These are phyloP conservation scores for Elsinoe necatrix DNA, from an alignment of 2,329 filamentous ascomycete genomes.

Conservation along the genomic window DNA sequence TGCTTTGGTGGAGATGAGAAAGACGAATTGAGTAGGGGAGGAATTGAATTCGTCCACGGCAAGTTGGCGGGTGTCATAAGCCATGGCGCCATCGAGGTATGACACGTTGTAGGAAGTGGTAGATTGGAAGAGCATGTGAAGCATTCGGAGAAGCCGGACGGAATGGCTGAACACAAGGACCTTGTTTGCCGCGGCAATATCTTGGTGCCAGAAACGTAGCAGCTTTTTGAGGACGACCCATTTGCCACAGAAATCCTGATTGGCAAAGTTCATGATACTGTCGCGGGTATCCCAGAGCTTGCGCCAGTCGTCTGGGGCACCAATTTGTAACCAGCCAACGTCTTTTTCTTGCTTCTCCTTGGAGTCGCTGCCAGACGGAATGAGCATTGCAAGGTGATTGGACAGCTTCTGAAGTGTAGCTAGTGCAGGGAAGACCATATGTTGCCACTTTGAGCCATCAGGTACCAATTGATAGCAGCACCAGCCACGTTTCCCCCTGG, in stretches of 20 bases:
- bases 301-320: slow-evolving; percentile 67
- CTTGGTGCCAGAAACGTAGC: slow-evolving; percentile 79
- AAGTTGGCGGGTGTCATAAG: slow-evolving; percentile 71
- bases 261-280: slow-evolving; percentile 69
- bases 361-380: slow-evolving; percentile 58
- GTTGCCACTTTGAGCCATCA: slow-evolving; percentile 60
- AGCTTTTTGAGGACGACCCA: slow-evolving; percentile 87
- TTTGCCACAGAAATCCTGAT: slow-evolving; percentile 90
- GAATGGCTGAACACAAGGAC: slow-evolving; percentile 93
- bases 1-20: slow-evolving; percentile 87
- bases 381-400: slow-evolving; percentile 83
- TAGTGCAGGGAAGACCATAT: slow-evolving; percentile 77
- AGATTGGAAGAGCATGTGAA: slow-evolving; percentile 76
- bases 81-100: slow-evolving; percentile 79
- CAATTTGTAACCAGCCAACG: slow-evolving; percentile 62
- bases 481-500: slow-evolving; percentile 65
- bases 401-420: slow-evolving; percentile 75
- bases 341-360: slow-evolving; percentile 71
- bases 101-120: slow-evolving; percentile 80
- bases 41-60: slow-evolving; percentile 88
- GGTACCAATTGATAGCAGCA: slow-evolving; percentile 61
- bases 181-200: slow-evolving; percentile 57
- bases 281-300: slow-evolving; percentile 66
- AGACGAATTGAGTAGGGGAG: slow-evolving; percentile 80
- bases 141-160: slow-evolving; percentile 72